Conservation (phyloP, 2,329 filamentous ascomycete species). For the Claviceps quebecensis region DNA sequence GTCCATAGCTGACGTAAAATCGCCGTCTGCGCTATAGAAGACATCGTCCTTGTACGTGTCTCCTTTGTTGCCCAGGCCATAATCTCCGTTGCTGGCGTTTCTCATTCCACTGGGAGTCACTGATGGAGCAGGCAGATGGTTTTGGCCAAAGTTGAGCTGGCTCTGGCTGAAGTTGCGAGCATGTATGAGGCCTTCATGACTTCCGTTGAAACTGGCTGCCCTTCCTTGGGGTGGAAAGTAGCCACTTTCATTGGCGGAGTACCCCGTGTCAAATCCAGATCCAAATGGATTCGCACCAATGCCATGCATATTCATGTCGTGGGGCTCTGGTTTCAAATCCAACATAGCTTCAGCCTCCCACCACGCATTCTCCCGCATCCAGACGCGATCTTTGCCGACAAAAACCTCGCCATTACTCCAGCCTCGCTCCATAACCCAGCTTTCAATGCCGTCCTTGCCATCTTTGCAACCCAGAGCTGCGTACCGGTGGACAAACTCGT, state of each 20-base stretch:
- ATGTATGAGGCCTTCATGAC: slow-evolving; percentile 58
- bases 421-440: slow-evolving; percentile 83
- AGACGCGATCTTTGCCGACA: slow-evolving; percentile 79
- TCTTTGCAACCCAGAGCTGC: slow-evolving; percentile 72
- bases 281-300: slow-evolving; percentile 33
- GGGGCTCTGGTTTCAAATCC: slow-evolving; percentile 61
- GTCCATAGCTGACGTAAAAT: slow-evolving; percentile 57
- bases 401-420: slow-evolving; percentile 98
- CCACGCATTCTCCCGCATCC: slow-evolving; percentile 90
- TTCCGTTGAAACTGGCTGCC: slow-evolving; percentile 48
- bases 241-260: slow-evolving; percentile 50
- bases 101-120: slow-evolving; percentile 44
- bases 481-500: slow-evolving; percentile 82
- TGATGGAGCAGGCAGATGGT: slow-evolving; percentile 37
- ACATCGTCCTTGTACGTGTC: slow-evolving; percentile 61
- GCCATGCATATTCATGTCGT: slow-evolving; percentile 13
- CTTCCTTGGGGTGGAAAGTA: slow-evolving; percentile 56
- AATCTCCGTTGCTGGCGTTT: slow-evolving; percentile 57
- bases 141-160: slow-evolving; percentile 34
- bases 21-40: slow-evolving; percentile 59
- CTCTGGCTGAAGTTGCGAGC: slow-evolving; percentile 42
- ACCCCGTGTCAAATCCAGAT: slow-evolving; percentile 51
- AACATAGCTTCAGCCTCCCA: slow-evolving; percentile 97
- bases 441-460: slow-evolving; percentile 84
- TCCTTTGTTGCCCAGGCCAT: slow-evolving; percentile 76